Percentiles rank a stretch among this genome's conserved stretches.
phyloP scores from a whole-genome alignment of 768 basidiomycete species.

The Asterophora parasitica region DNA sequence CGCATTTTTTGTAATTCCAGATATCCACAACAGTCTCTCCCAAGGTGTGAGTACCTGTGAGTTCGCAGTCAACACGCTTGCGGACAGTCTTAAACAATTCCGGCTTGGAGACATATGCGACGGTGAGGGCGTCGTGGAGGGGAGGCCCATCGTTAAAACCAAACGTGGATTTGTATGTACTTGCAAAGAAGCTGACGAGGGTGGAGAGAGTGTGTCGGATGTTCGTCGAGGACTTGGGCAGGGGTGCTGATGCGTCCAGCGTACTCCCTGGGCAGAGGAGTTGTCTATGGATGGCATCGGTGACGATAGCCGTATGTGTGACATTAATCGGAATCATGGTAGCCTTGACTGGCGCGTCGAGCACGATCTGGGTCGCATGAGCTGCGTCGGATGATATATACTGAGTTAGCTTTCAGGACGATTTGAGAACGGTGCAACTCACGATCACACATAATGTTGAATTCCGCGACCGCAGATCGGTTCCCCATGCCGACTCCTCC shows the following conservation, averaged over 20 bases:
- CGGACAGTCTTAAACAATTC: slow-evolving; percentile 57
- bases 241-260: slow-evolving; percentile 21
- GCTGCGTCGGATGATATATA: slow-evolving; percentile 38
- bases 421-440: slow-evolving; percentile 23
- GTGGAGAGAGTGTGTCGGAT: slow-evolving; percentile 75
- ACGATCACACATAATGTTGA: slow-evolving; percentile 82
- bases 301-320: slow-evolving; percentile 81
- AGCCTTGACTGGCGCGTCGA: slow-evolving; percentile 62
- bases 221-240: slow-evolving; percentile 28
- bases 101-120: slow-evolving; percentile 71
- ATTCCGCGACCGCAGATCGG: slow-evolving; percentile 75
- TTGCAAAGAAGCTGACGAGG: slow-evolving; percentile 68
- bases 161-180: slow-evolving; percentile 67
- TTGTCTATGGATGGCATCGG: slow-evolving; percentile 41
- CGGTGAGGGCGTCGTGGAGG: slow-evolving; percentile 79
- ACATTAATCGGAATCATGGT: slow-evolving; percentile 86
- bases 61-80: slow-evolving; percentile 82
- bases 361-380: slow-evolving; percentile 78
- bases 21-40: slow-evolving; percentile 83
- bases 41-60: slow-evolving; percentile 55
- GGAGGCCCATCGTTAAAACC: slow-evolving; percentile 86
- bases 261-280: slow-evolving; percentile 39
- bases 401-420: background rate
- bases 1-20: slow-evolving; percentile 55
- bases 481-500: slow-evolving; percentile 87